Base-by-base conservation (phyloP, 495 filamentous ascomycete genomes). In the Talaromyces thailandensis region DNA sequence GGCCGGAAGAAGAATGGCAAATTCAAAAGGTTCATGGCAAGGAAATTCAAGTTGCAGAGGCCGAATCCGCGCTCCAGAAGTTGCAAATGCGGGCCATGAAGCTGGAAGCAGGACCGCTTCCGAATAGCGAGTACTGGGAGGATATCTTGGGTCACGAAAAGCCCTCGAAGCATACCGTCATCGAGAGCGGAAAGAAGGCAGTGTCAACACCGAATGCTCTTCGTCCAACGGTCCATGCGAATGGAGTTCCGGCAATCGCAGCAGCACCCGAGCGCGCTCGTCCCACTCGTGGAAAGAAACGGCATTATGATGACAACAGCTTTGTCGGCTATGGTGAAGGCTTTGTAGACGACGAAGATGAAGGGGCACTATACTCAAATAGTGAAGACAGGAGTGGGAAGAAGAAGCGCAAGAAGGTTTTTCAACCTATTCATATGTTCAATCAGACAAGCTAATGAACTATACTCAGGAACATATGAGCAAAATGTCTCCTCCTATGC, bases 281-380 rank as follows among this genome's bases (percentile, higher is more conserved):
- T 21, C 84, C 88, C 3, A 86, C 80, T 66, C 82, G 84, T 29
- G 82, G 82, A 31, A 86, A 84, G 66, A 88, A 88, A 73, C 77
- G 88, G 64, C 76, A 84, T 65, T 90, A 90, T 68, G 82, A 85
- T 67, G 88, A 89, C 29, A 75, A 75, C 51, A 86, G 83, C 65
- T 90, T 86, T 69, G 82, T 82, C 58, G 88, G 88, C 4, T 91
- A 90, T 64, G 82, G 80, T 56, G 86, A 88, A 74, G 86, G 83
- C 11, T 86, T 74, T 69, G 75, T 76, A 11, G 83, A 86, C 67
- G 84, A 85, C 59, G 82, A 85, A 62, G 81, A 81, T 57, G 84
- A 83, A 24, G 73, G 76, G 59, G 75, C 71, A 51, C 75, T 79
- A 62, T 76, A 76, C 63, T 79, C 76, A 53, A 75, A 75, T 62